Conservation (phyloP, 441 rosid species). For the Brassica balearica region DNA sequence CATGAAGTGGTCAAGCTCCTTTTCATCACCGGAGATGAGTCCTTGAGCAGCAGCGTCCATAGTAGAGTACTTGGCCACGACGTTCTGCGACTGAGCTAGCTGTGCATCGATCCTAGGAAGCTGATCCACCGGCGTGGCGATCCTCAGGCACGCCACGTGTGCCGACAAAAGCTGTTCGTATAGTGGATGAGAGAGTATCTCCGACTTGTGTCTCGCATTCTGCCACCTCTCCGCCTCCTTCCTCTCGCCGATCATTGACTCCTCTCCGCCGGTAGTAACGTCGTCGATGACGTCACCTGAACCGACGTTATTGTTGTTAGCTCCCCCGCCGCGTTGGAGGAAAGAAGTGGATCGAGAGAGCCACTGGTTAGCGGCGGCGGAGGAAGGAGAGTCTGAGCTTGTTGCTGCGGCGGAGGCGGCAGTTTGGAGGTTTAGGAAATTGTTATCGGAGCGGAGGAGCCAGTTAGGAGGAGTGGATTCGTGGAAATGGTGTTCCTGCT, state of each 20-base stretch:
- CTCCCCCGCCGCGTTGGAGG: conserved; percentile 51
- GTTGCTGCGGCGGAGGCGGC: conserved; percentile 37
- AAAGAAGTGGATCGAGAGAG: conserved; percentile 68
- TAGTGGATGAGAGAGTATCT: conserved; percentile 77
- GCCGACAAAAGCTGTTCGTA: conserved; percentile 90
- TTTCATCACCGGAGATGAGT: conserved; percentile 61
- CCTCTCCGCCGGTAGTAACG: conserved; percentile 39
- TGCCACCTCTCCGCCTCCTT: conserved; percentile 71
- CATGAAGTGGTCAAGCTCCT: conserved; percentile 96
- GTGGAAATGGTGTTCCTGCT: conserved; percentile 47
- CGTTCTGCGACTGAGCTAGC: conserved; percentile 92
- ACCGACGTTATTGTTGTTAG: conserved; percentile 54
- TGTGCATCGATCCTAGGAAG: conserved; percentile 93
- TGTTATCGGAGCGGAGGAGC: conserved; percentile 75
- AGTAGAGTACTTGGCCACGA: conserved; percentile 81
- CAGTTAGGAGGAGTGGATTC: conserved; percentile 63
- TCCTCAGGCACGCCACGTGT: conserved; percentile 87
- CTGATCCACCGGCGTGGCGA: conserved; percentile 97
- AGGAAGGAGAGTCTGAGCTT: conserved; percentile 46
- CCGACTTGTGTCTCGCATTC: conserved; percentile 76
- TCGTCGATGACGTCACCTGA: conserved; percentile 61
- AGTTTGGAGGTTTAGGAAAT: conserved; percentile 75
- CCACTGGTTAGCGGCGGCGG: conserved; percentile 57
- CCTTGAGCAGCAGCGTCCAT: conserved; percentile 55
- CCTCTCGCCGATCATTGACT: conserved; percentile 51